Evolutionary conservation across 768 basidiomycete genomes (phyloP).

Genomic region (Lanmaoa pseudosensibilis): DNA sequence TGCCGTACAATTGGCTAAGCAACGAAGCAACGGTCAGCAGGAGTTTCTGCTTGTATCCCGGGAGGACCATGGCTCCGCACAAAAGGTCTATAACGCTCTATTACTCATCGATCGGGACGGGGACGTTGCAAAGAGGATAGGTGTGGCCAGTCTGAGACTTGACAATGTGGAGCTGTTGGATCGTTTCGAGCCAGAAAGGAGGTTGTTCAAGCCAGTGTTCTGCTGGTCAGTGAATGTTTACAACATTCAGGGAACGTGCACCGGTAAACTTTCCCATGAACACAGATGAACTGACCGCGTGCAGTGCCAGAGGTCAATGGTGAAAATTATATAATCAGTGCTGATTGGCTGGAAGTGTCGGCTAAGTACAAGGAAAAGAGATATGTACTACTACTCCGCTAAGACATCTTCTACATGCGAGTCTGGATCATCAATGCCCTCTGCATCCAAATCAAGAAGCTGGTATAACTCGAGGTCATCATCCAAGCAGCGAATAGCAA

Average conservation of each 20-base stretch:
- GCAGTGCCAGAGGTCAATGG: constrained; percentile 1
- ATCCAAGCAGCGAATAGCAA: neutral
- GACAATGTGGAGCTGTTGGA: neutral
- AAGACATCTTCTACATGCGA: no score
- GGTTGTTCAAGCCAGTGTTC: neutral
- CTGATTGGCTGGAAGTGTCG: neutral
- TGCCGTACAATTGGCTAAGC: neutral
- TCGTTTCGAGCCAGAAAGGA: neutral
- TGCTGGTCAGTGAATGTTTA: no score
- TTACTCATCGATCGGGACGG: constrained; percentile 5
- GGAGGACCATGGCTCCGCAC: neutral
- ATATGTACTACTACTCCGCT: no score
- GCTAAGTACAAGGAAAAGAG: no score
- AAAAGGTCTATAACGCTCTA: neutral
- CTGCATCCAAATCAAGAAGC: neutral
- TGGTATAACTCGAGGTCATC: neutral
- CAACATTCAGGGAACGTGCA: no score
- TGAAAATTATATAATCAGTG: neutral
- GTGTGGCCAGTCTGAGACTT: constrained; percentile 1
- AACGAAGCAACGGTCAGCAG: neutral
- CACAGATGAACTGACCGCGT: neutral
- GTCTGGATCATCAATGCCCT: neutral
- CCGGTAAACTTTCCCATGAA: no score
- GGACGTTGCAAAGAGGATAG: neutral
- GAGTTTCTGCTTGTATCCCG: constrained; percentile 6